These are phyloP conservation scores for Arachis hypogaea DNA, from an alignment of 306 rosid species.

Conservation along the genomic window DNA sequence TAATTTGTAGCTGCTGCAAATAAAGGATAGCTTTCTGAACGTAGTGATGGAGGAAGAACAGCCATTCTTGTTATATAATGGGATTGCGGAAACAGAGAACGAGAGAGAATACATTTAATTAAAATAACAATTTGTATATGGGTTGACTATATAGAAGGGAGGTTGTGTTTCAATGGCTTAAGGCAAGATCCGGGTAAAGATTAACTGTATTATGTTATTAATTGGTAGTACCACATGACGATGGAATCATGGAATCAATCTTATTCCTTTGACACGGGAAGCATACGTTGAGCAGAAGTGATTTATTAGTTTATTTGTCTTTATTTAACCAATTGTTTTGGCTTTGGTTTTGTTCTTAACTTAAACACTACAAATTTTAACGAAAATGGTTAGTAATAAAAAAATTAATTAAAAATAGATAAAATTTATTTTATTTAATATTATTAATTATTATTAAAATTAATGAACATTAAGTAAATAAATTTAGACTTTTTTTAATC, in stretches of 20 bases:
- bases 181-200: not conserved
- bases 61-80: not conserved
- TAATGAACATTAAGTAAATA: too few relatives aligned
- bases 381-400: too few relatives aligned
- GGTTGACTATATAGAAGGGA: constrained; percentile 2
- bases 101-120: constrained; percentile 23
- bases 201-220: not conserved
- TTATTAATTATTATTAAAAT: too few relatives aligned
- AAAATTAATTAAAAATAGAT: too few relatives aligned
- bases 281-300: too few relatives aligned
- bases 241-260: not conserved
- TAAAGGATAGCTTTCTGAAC: not conserved
- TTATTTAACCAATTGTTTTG: too few relatives aligned
- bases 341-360: too few relatives aligned
- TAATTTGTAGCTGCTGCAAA: not conserved
- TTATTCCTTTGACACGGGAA: too few relatives aligned
- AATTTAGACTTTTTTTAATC: too few relatives aligned
- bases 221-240: not conserved
- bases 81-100: not conserved
- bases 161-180: not conserved
- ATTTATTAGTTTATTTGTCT: too few relatives aligned
- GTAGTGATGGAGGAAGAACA: not conserved
- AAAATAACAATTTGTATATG: not conserved
- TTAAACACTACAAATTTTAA: too few relatives aligned
- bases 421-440: too few relatives aligned